phyloP scores from a whole-genome alignment of 73 alveolate species.

The Paramecium primaurelia region DNA sequence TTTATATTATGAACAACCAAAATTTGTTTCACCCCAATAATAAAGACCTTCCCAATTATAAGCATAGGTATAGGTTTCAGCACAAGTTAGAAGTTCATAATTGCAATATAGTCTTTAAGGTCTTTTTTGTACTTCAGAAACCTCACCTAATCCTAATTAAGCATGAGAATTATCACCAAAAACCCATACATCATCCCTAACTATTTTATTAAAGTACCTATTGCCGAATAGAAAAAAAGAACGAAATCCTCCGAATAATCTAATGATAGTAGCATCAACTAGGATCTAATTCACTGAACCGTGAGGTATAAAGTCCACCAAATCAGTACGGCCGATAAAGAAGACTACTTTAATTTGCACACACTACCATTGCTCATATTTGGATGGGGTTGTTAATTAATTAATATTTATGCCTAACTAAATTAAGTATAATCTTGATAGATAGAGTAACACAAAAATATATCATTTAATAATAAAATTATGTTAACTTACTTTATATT shows the following conservation, averaged over 20 bases:
- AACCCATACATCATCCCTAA: slow-evolving; percentile 21
- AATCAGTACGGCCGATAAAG: slow-evolving; percentile 22
- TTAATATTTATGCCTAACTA: background rate
- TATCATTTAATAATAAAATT: too few species aligned
- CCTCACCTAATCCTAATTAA: background rate
- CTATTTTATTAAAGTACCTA: background rate
- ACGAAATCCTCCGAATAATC: background rate
- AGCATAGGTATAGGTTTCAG: slow-evolving; percentile 2
- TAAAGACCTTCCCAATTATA: slow-evolving; percentile 16
- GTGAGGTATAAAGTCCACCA: background rate
- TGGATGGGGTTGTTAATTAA: background rate
- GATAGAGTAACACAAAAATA: background rate
- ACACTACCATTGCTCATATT: slow-evolving; percentile 31
- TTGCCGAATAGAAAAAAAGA: background rate
- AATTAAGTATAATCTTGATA: background rate
- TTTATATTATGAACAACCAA: background rate
- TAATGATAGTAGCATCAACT: background rate
- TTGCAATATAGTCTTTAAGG: background rate
- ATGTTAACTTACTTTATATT: too few species aligned
- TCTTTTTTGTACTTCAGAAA: background rate
- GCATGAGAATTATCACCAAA: slow-evolving; percentile 11
- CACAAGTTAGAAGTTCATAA: background rate
- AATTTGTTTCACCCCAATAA: background rate
- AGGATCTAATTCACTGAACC: background rate
- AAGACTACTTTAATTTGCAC: background rate